Percentiles rank a stretch among this genome's conserved stretches.
Evolutionary conservation across 2,329 filamentous ascomycete genomes (phyloP).

Genomic region (Pleoardoris graminearum): DNA sequence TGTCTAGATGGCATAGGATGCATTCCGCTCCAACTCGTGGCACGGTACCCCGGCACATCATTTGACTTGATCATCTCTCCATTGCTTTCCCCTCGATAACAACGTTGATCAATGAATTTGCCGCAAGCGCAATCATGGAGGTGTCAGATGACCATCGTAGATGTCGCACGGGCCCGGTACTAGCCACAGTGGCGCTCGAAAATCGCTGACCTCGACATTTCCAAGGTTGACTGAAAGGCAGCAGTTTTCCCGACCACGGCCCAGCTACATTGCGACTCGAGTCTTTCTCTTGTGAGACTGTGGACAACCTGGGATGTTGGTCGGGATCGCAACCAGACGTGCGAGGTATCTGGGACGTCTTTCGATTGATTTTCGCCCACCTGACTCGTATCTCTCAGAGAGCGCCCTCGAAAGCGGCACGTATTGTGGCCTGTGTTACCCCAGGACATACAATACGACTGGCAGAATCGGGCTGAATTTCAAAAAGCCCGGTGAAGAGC

Average conservation of each 20-base stretch:
- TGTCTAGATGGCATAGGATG: background rate
- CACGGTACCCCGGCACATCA: background rate
- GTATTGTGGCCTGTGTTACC: background rate
- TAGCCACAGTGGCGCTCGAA: conserved; percentile 19
- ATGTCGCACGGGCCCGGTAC: conserved; percentile 13
- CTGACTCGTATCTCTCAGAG: conserved; percentile 20
- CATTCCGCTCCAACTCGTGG: background rate
- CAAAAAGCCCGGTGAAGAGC: background rate
- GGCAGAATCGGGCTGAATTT: no score
- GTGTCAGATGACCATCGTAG: conserved; percentile 28
- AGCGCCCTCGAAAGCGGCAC: background rate
- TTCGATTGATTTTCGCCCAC: conserved; percentile 27
- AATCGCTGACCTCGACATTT: conserved; percentile 22
- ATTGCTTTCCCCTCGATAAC: background rate
- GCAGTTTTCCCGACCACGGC: conserved; percentile 14
- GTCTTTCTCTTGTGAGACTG: background rate
- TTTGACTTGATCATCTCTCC: conserved; percentile 7
- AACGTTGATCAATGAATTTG: background rate
- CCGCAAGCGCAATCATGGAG: conserved; percentile 5
- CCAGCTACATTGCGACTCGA: background rate
- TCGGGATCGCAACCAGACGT: conserved; percentile 12
- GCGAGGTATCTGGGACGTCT: conserved; percentile 22
- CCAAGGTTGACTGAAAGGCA: conserved; percentile 28
- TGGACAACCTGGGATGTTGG: conserved; percentile 17
- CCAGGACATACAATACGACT: no score